phyloP scores from a whole-genome alignment of 768 basidiomycete species.

The Leccinum sublutescens region DNA sequence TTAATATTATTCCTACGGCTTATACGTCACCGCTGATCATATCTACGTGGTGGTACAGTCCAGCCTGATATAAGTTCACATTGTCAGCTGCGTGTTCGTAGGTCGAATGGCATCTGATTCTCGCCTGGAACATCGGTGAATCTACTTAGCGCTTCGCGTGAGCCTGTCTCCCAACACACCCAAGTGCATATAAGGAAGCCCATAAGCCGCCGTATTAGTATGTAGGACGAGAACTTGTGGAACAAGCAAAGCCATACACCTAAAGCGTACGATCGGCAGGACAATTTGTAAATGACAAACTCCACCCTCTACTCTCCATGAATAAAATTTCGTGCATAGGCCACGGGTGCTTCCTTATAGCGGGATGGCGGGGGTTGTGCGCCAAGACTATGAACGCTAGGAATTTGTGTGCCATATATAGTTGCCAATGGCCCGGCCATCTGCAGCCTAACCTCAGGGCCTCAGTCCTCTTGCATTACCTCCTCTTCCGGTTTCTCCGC shows the following conservation, averaged over 20 bases:
- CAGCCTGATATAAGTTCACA: neutral
- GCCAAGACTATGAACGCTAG: neutral
- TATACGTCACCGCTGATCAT: neutral
- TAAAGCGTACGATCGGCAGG: neutral
- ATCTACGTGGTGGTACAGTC: neutral
- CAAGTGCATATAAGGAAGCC: neutral
- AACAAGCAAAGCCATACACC: neutral
- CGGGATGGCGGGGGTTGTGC: neutral
- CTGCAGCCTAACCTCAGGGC: neutral
- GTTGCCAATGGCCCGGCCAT: neutral
- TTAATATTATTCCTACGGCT: neutral
- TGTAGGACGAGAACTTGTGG: neutral
- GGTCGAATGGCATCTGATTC: neutral
- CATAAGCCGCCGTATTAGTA: neutral
- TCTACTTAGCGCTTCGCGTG: neutral
- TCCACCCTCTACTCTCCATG: no score
- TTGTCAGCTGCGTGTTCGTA: neutral
- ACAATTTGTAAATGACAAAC: neutral
- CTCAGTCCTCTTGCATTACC: slow-evolving; percentile 28
- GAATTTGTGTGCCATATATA: no score
- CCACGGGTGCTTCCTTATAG: neutral
- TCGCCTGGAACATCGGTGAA: neutral
- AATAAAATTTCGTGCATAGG: no score
- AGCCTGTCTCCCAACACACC: neutral
- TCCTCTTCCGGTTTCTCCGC: slow-evolving; percentile 6